These are phyloP conservation scores for Tylopilus balloui DNA, from an alignment of 768 basidiomycete species.

Conservation along the genomic window DNA sequence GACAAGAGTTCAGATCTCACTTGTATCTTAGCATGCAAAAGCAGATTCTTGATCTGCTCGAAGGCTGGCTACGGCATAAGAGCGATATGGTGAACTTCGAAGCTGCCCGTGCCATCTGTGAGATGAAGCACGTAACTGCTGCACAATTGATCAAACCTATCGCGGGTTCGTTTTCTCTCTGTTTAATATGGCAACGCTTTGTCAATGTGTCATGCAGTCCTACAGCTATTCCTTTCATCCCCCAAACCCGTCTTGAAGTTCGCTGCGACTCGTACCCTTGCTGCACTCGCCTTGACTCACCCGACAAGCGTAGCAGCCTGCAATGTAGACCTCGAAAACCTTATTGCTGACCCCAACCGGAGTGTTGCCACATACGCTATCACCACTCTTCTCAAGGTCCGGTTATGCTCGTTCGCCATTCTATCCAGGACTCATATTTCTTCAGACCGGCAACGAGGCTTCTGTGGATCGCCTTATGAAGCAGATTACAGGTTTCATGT, in stretches of 20 bases:
- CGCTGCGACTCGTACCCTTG: slow-evolving; percentile 93
- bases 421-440: slow-evolving; percentile 5
- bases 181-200: not conserved
- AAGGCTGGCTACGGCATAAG: slow-evolving; percentile 95
- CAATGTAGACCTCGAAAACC: slow-evolving; percentile 94
- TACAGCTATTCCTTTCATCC: slow-evolving; percentile 94
- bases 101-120: slow-evolving; percentile 95
- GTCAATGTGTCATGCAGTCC: slow-evolving; percentile 45
- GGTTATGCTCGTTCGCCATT: not conserved
- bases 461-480: slow-evolving; percentile 99
- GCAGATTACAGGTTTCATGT: slow-evolving; percentile 98
- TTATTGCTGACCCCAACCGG: slow-evolving; percentile 93
- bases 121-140: slow-evolving; percentile 81
- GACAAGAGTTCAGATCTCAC: not conserved
- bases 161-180: slow-evolving; percentile 53
- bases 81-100: slow-evolving; percentile 99
- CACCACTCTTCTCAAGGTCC: slow-evolving; percentile 92
- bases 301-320: slow-evolving; percentile 84
- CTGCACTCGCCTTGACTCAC: slow-evolving; percentile 80
- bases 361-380: slow-evolving; percentile 98
- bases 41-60: slow-evolving; percentile 90
- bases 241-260: slow-evolving; percentile 95
- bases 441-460: slow-evolving; percentile 94
- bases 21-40: slow-evolving; percentile 63
- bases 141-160: slow-evolving; percentile 83